These are phyloP conservation scores for Moringa oleifera DNA, from an alignment of 345 rosid genomes.

Conservation along the genomic window DNA sequence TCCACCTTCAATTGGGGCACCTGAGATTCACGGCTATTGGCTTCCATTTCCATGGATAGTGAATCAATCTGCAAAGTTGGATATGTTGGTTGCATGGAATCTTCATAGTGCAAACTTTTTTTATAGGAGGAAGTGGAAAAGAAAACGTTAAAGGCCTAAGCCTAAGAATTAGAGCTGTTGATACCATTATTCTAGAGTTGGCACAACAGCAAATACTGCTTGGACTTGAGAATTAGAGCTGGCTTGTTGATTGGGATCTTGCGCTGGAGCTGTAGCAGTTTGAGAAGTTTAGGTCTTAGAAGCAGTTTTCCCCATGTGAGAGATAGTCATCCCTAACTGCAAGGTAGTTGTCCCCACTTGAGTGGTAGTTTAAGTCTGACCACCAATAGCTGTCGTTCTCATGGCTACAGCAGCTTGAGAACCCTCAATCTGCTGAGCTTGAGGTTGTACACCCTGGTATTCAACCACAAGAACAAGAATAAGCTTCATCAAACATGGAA, in stretches of 20 bases:
- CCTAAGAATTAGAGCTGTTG: no score
- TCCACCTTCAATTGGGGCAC: constrained; percentile 8
- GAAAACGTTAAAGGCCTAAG: no score
- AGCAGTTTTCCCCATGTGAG: no score
- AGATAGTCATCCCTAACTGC: no score
- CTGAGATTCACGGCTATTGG: constrained; percentile 17
- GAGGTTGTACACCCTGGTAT: constrained; percentile 56
- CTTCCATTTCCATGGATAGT: background rate
- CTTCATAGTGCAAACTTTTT: constrained; percentile 6
- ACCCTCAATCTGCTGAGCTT: constrained; percentile 34
- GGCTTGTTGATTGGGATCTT: constrained; percentile 29
- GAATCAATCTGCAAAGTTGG: background rate
- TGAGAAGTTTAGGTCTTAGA: constrained; percentile 42
- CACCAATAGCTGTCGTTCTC: constrained; percentile 22
- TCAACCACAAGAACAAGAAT: background rate
- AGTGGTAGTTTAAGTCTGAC: constrained; percentile 30
- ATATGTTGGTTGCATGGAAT: constrained; percentile 1
- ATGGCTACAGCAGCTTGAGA: constrained; percentile 37
- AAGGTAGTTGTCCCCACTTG: constrained; percentile 25
- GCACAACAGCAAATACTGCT: constrained; percentile 29
- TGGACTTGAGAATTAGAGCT: constrained; percentile 30
- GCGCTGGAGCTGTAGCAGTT: constrained; percentile 29
- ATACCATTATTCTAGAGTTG: constrained; percentile 56
- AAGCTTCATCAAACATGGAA: background rate
- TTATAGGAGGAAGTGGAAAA: constrained; percentile 18